Base-by-base conservation (phyloP, 1,139 yeast genomes). In the Zygosaccharomyces sapae region DNA sequence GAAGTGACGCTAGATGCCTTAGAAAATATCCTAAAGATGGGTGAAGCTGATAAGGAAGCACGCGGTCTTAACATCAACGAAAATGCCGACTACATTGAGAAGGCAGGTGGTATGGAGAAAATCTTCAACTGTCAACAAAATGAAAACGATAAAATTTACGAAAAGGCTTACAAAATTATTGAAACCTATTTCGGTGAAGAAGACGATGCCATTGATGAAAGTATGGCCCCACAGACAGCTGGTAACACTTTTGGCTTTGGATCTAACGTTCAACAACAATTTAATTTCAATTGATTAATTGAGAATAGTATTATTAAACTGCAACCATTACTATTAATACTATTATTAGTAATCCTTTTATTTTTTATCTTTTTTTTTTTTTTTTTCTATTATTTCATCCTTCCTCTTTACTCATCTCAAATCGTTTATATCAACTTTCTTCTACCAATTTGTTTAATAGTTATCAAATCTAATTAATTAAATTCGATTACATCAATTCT, bases 101-200 rank as follows among this genome's bases (percentile, higher is more conserved):
- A 90, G 69, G 97, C 97, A 40, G 97, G 97, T 59, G 98, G 98
- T 55, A 86, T 90, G 83, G 97, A 92, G 70, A 90, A 87, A 75
- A 92, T 92, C 60, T 86, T 86, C 69, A 90, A 87, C 54, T 87
- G 96, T 67, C 98, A 92, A 75, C 81, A 79, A 66, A 89, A 88
- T 70, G 86, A 82, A 64, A 92, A 92, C 69, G 94, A 90, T 67
- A 86, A 84, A 66, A 86, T 92, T 63, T 92, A 92, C 70, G 82
- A 86, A 65, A 90, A 89, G 73, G 95, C 98, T 38, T 92, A 79
- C 72, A 74, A 75, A 55, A 87, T 92, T 62, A 89, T 92, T 70
- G 96, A 88, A 64, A 87, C 83, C 59, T 92, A 88, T 72, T 92
- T 92, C 70, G 77, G 85, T 48, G 95, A 84, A 53, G 96, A 87